Evolutionary conservation across 768 basidiomycete genomes (phyloP), one percentile per base, ranked within the genome.

Genomic region (Panaeolus papilionaceus): DNA sequence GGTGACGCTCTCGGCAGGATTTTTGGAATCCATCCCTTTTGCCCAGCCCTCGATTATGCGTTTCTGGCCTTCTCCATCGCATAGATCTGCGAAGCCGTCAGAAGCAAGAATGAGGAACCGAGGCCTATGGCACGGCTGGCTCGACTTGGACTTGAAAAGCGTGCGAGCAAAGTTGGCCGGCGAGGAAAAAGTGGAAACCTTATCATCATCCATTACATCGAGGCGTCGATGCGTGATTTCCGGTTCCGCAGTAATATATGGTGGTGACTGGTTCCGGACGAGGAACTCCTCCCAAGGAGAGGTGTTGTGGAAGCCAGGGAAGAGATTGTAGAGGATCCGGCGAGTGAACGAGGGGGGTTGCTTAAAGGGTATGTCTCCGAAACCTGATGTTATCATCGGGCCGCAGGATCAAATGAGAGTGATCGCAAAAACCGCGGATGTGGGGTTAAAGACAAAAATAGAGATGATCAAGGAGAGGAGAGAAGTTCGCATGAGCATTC

Each of bases 301-400:
- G 47, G 80, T 88, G 66, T 89, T 85, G 66, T 85, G 83, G 72
- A 87, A 85, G 12, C 88, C 89, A 16, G 88, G 88, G 66, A 85
- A 83, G 49, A 91, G 80, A 73, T 89, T 90, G 74, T 89, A 90
- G 14, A 91, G 78, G 51, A 91, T 86, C 11, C 88, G 85, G 45
- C 88, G 82, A 20, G 88, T 90, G 75, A 90, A 91, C 39, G 81
- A 82, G 28, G 89, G 87, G n/a, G 89, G 89, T 68, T 90, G 90
- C 76, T 91, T 91, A 80, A 91, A 91, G 42, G 88, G 88, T 66
- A 88, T 86, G 71, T 91, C 90, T 23, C 90, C 90, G 64, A 91
- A 81, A 75, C 89, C 89, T 91, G 73, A 62, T 28, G 16, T 26
- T 65, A 39, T 16, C 63, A 62, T 58, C 44, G 62, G 64, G 39